Evolutionary conservation across 495 filamentous ascomycete species (phyloP), one percentile per base, ranked within the genome.

Genomic region (Penicillium bovifimosum): DNA sequence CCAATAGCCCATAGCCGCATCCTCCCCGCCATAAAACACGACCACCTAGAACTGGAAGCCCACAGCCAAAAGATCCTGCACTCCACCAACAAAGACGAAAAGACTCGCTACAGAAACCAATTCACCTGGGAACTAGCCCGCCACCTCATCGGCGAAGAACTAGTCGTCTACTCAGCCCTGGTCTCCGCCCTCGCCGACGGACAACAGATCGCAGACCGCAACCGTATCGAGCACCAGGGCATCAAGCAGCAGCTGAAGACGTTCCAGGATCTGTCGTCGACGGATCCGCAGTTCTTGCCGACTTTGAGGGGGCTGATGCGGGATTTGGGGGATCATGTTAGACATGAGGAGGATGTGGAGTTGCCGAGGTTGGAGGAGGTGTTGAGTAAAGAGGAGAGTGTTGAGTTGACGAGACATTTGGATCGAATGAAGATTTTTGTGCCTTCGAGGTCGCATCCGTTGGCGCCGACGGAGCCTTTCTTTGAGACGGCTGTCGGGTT

Each of bases 51-150:
- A 58, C 70, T 88, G 20, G 74, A 86, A 55, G 43, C 65, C 1
- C 81, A 77, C 62, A 81, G 84, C 61, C 65, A 79, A 41, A 74
- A 81, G 7, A 81, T 88, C 51, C 54, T 81, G 50, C 61, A 64
- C 39, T 59, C 80, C 9, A 65, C 58, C 3, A 71, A 79, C 33
- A 53, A 65, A 17, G 76, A 80, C 41, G 69, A 77, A 13, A 72
- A 78, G 29, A 66, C 59, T 1, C 66, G 74, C 13, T 88, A 70
- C 66, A 78, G 81, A 63, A 88, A 88, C 49, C 77, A 79, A 42
- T 85, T 88, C 50, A 80, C 81, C 28, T 90, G 86, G 86, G 82
- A 84, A 57, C 68, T 90, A 3, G 81, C 87, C 9, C 78, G 85
- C 8, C 80, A 87, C 59, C 76, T 78, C 0, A 70, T 87, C 57